Evolutionary conservation across 2,329 filamentous ascomycete genomes (phyloP).

Genomic region (Dothideomycetes sp.): DNA sequence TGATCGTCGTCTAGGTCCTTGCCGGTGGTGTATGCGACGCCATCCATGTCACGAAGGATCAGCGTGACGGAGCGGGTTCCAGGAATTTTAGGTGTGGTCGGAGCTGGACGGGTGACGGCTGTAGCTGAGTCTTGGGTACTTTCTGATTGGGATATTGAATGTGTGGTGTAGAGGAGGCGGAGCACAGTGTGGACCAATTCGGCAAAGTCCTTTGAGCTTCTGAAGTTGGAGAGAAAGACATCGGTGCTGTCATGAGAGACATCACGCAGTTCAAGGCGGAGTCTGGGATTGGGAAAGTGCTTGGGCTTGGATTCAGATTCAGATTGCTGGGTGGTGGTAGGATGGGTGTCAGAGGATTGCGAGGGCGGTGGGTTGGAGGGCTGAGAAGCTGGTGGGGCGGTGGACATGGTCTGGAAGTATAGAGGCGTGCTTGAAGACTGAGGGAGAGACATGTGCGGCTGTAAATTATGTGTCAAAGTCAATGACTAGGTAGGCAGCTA

Average conservation of each 20-base stretch:
- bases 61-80: slow-evolving; percentile 79
- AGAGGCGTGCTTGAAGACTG: slow-evolving; percentile 1
- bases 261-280: slow-evolving; percentile 38
- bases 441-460: too few species aligned
- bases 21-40: slow-evolving; percentile 83
- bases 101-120: background rate
- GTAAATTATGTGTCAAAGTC: too few species aligned
- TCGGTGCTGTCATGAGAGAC: slow-evolving; percentile 46
- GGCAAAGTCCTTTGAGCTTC: slow-evolving; percentile 51
- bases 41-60: slow-evolving; percentile 65
- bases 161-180: slow-evolving; percentile 53
- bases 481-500: too few species aligned
- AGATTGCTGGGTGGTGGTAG: slow-evolving; percentile 5
- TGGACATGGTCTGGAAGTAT: slow-evolving; percentile 13
- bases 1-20: slow-evolving; percentile 70
- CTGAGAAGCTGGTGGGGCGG: slow-evolving; percentile 8
- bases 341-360: background rate
- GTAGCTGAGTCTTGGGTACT: slow-evolving; percentile 13
- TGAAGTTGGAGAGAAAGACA: slow-evolving; percentile 56
- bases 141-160: slow-evolving; percentile 1
- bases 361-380: slow-evolving; percentile 9
- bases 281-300: slow-evolving; percentile 29
- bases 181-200: slow-evolving; percentile 58
- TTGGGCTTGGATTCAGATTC: slow-evolving; percentile 12
- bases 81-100: slow-evolving; percentile 26